These are phyloP conservation scores for Albugo laibachii DNA, from an alignment of 352 stramenopile genomes.

Conservation along the genomic window DNA sequence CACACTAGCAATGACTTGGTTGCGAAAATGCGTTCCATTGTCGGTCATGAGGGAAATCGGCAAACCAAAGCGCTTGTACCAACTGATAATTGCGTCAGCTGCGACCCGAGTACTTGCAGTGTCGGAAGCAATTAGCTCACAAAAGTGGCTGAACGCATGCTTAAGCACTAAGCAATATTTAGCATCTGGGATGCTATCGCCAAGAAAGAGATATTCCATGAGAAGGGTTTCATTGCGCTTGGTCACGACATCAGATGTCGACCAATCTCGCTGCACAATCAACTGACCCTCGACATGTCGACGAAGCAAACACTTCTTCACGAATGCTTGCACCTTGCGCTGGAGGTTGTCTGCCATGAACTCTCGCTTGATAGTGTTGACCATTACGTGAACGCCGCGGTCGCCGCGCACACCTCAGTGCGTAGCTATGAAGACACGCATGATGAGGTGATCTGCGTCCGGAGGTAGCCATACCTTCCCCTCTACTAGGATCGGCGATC, in stretches of 20 bases:
- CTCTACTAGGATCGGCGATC: background rate
- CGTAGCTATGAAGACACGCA: conserved; percentile 5
- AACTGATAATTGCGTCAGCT: conserved; percentile 6
- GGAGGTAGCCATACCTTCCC: conserved; percentile 1
- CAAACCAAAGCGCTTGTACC: conserved; percentile 9
- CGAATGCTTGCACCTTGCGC: conserved; percentile 3
- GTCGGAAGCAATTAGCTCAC: conserved; percentile 5
- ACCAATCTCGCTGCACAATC: conserved; percentile 1
- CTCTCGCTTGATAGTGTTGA: background rate
- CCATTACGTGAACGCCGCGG: conserved; percentile 5
- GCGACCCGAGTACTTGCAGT: background rate
- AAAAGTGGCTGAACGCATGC: conserved; percentile 11
- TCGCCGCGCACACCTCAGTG: conserved; percentile 10
- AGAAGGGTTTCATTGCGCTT: conserved; percentile 10
- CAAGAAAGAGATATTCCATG: conserved; percentile 8
- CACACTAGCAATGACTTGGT: conserved; percentile 13
- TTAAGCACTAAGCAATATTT: conserved; percentile 6
- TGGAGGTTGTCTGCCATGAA: conserved; percentile 2
- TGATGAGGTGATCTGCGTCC: conserved; percentile 1
- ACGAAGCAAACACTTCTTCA: conserved; percentile 7
- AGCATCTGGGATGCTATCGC: background rate
- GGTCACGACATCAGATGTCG: conserved; percentile 1
- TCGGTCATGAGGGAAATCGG: conserved; percentile 6
- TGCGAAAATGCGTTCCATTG: conserved; percentile 9
- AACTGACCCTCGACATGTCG: conserved; percentile 9